Conservation (phyloP, 306 rosid species). For the Lagenaria siceraria region DNA sequence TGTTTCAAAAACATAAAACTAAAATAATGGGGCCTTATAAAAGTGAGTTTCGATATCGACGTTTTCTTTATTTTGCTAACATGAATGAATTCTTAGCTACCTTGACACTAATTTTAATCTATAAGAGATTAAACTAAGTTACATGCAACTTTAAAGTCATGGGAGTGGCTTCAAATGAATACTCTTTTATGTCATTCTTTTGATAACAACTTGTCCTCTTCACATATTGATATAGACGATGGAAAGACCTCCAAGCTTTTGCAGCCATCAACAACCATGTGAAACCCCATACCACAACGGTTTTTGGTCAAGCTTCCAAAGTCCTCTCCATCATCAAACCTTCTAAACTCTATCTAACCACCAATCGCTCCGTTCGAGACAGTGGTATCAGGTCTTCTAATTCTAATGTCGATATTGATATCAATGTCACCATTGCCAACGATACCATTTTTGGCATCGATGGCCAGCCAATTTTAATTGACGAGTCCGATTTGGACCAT, state of each 20-base stretch:
- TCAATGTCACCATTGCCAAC: background rate
- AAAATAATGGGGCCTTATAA: no score
- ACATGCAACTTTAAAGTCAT: background rate
- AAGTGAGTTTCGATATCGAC: no score
- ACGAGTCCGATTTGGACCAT: slow-evolving; percentile 44
- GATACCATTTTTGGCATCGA: slow-evolving; percentile 11
- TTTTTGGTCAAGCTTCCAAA: slow-evolving; percentile 12
- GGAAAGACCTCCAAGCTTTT: slow-evolving; percentile 27
- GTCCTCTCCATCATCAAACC: slow-evolving; percentile 19
- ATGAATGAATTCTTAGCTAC: no score
- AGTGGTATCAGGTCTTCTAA: slow-evolving; percentile 30
- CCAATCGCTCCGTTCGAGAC: slow-evolving; percentile 18
- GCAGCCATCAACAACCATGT: slow-evolving; percentile 3
- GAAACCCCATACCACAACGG: slow-evolving; percentile 3
- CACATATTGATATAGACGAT: slow-evolving; percentile 23
- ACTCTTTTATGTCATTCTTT: background rate
- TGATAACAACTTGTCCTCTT: background rate
- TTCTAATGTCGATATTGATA: slow-evolving; percentile 18
- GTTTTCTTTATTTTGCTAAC: no score
- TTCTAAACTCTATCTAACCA: slow-evolving; percentile 22
- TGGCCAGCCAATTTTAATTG: slow-evolving; percentile 2
- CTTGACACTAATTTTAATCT: no score
- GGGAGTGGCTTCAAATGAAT: background rate
- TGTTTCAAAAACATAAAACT: no score
- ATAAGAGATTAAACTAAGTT: no score